Percentiles rank a stretch among this genome's conserved stretches.
Evolutionary conservation across 2,329 filamentous ascomycete genomes (phyloP).

Genomic region (Escovopsis weberi): DNA sequence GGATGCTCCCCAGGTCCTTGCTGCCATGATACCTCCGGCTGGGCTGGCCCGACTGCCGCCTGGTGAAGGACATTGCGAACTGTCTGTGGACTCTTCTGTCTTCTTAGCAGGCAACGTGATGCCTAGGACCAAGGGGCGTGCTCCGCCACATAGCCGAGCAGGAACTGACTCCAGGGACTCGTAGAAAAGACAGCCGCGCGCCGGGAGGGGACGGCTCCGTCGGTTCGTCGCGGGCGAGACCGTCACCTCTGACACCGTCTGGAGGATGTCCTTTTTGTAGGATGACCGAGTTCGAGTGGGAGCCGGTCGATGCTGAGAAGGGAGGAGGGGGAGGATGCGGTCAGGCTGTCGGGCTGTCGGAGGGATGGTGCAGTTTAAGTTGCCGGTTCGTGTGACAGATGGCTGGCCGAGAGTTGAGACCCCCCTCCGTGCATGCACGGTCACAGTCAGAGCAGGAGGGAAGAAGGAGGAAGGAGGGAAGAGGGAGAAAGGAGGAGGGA

Average conservation of each 20-base stretch:
- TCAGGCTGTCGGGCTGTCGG: not conserved
- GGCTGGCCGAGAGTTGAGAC: not conserved
- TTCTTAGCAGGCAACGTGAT: constrained; percentile 17
- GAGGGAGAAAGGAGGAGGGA: not conserved
- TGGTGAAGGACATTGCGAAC: constrained; percentile 34
- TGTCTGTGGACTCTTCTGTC: constrained; percentile 3
- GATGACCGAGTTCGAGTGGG: not conserved
- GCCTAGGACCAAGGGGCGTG: constrained; percentile 13
- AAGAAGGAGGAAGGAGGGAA: not conserved
- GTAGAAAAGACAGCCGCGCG: not conserved
- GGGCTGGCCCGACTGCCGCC: constrained; percentile 30
- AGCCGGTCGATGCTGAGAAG: not conserved
- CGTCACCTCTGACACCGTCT: no score
- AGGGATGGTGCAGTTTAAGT: not conserved
- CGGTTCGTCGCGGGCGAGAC: not conserved
- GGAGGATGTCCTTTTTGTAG: not conserved
- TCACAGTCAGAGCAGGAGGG: not conserved
- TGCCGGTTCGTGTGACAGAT: not conserved
- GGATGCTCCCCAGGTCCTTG: constrained; percentile 25
- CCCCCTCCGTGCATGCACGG: no score
- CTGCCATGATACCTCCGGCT: constrained; percentile 31
- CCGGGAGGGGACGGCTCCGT: constrained; percentile 1
- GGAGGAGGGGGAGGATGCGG: not conserved
- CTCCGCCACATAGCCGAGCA: constrained; percentile 17
- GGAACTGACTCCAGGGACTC: not conserved